Percentiles rank a stretch among this genome's conserved stretches.
These are phyloP conservation scores for Capronia coronata DNA, from an alignment of 2,329 filamentous ascomycete genomes.

Conservation along the genomic window DNA sequence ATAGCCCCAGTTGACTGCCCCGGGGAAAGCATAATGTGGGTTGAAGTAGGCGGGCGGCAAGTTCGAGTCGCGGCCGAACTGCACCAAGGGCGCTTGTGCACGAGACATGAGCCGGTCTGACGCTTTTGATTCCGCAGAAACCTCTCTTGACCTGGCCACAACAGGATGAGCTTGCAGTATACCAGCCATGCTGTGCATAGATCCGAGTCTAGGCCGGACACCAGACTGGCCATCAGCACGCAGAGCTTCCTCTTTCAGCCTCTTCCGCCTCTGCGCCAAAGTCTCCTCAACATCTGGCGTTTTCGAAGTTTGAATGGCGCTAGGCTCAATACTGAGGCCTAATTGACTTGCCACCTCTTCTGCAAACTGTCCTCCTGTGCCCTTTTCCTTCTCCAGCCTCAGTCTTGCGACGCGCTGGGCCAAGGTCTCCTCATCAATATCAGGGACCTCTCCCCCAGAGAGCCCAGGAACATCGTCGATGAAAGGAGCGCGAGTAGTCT, in stretches of 20 bases:
- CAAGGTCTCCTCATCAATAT: slow-evolving; percentile 41
- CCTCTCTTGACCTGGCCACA: slow-evolving; percentile 23
- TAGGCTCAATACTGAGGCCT: slow-evolving; percentile 28
- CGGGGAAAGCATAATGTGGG: slow-evolving; percentile 1
- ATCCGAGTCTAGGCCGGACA: slow-evolving; percentile 28
- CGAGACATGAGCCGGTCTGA: slow-evolving; percentile 2
- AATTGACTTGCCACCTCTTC: slow-evolving; percentile 40
- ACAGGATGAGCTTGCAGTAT: slow-evolving; percentile 50
- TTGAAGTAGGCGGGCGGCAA: background rate
- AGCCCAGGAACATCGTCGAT: slow-evolving; percentile 30
- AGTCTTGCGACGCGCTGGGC: slow-evolving; percentile 41
- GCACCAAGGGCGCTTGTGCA: slow-evolving; percentile 1
- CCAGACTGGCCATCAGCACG: slow-evolving; percentile 10
- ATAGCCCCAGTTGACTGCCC: slow-evolving; percentile 11
- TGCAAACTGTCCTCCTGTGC: slow-evolving; percentile 37
- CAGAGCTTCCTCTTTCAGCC: slow-evolving; percentile 39
- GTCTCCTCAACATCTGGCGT: slow-evolving; percentile 39
- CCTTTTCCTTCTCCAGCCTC: slow-evolving; percentile 33
- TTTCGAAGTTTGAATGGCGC: slow-evolving; percentile 24
- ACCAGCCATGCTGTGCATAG: slow-evolving; percentile 43
- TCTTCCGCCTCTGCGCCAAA: slow-evolving; percentile 41
- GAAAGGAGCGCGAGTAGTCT: slow-evolving; percentile 29
- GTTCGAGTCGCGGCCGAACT: background rate
- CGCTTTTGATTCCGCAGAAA: slow-evolving; percentile 14
- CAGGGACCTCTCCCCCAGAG: slow-evolving; percentile 24